Evolutionary conservation across 106 monocot genomes (phyloP), one percentile per base, ranked within the genome.

Genomic region (Acorus gramineus): DNA sequence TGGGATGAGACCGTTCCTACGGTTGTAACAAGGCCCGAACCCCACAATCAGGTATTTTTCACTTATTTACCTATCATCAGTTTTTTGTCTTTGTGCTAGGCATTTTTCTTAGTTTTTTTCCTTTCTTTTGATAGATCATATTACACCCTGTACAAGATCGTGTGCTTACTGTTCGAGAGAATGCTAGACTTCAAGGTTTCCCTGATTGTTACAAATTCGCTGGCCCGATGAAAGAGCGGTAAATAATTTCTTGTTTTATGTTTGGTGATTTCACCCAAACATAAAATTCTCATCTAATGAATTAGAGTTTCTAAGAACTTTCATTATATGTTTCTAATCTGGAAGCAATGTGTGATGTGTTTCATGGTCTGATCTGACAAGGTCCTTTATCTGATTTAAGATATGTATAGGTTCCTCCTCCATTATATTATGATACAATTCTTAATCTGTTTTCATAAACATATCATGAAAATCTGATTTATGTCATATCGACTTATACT

Each of bases 1-100:
- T 87, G 87, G 87, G 87, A 87, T 77, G 83, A 87, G 61, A 77
- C 65, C 44, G 77, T 83, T 46, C 65, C 83, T 11, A 87, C 87
- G 47, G 77, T 87, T 54, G 52, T 87, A 59, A 83, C 87, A 10
- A 61, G 47, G 42, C 73, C 80, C 53, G 59, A 61, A 78, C 50
- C 64, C 54, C 83, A 72, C 13, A 57, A 44, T 46, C 83, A 83
- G 74, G 87, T 79, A 68, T 62, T n/a, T 57, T 69, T 8, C 11
- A n/a, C 45, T 10, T 12, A 55, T 49, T 52, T 51, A 11, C 42
- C 50, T 4, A 44, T 67, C 43, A 66, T 42, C 9, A 58, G 8
- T 14, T 55, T 55, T 4, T 11, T 6, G 28, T 14, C 14, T 28
- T 5, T 5, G 28, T 42, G 4, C 3, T 13, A 28, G 28, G 51